phyloP scores from a whole-genome alignment of 2,329 filamentous ascomycete species.

The Ophiostoma piceae region DNA sequence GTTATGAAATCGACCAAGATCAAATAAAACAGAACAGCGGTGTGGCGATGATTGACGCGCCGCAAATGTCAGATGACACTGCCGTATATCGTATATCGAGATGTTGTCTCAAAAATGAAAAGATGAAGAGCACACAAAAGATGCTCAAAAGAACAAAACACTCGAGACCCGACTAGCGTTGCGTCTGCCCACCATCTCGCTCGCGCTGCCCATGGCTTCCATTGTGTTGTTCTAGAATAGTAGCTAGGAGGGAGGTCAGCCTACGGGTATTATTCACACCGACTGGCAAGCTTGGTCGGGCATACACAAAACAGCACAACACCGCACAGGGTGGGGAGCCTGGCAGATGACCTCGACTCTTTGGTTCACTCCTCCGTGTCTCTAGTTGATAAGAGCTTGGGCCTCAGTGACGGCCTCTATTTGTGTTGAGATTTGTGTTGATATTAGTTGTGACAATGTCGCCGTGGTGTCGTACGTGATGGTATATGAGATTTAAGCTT shows the following conservation, averaged over 20 bases:
- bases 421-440: not conserved
- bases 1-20: not conserved
- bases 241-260: not conserved
- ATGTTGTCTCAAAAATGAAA: no score
- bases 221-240: slow-evolving; percentile 12
- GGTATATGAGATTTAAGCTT: not conserved
- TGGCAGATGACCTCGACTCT: slow-evolving; percentile 11
- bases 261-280: not conserved
- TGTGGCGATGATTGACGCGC: slow-evolving; percentile 9
- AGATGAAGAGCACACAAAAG: no score
- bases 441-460: not conserved
- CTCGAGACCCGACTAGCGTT: slow-evolving; percentile 23
- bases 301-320: not conserved
- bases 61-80: slow-evolving; percentile 8
- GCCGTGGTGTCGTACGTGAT: no score
- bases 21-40: slow-evolving; percentile 18
- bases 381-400: slow-evolving; percentile 16
- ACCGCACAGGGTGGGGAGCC: slow-evolving; percentile 10
- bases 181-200: not conserved
- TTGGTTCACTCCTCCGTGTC: slow-evolving; percentile 19
- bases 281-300: not conserved
- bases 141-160: slow-evolving; percentile 21
- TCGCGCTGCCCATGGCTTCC: slow-evolving; percentile 15
- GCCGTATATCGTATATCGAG: no score
- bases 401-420: not conserved